phyloP scores from a whole-genome alignment of 768 basidiomycete genomes.

The Russula virescens region DNA sequence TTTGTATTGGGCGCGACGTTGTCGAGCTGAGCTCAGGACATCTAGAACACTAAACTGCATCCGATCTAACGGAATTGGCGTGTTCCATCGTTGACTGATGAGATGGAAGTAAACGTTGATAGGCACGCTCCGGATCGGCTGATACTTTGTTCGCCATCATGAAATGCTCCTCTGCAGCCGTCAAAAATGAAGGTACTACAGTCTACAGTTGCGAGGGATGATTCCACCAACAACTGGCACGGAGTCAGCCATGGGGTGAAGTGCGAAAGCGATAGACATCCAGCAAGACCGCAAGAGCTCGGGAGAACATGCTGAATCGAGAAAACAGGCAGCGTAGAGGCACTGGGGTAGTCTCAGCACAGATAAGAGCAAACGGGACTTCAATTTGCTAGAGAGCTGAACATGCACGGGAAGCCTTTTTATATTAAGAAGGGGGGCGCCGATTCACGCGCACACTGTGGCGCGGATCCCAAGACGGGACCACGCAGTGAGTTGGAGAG shows the following conservation, averaged over 20 bases:
- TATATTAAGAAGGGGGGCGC: background rate
- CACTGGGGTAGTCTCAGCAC: background rate
- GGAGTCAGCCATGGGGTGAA: no score
- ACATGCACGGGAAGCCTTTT: background rate
- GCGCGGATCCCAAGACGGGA: no score
- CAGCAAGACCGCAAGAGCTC: background rate
- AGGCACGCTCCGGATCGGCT: conserved; percentile 6
- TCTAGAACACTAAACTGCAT: background rate
- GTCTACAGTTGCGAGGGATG: background rate
- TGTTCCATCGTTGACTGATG: conserved; percentile 36
- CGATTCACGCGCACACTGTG: background rate
- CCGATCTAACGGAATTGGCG: conserved; percentile 29
- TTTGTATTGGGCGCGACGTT: background rate
- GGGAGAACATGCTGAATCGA: background rate
- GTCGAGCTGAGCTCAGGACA: background rate
- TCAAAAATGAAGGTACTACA: background rate
- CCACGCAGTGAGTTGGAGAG: no score
- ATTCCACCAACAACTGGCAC: no score
- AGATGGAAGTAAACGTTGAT: conserved; percentile 44
- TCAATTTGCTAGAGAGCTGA: background rate
- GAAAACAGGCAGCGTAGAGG: background rate
- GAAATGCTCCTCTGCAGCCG: conserved; percentile 40
- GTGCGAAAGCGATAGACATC: background rate
- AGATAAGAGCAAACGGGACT: background rate
- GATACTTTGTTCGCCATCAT: conserved; percentile 34